Conservation (phyloP, 2,329 filamentous ascomycete genomes). For the Hypoxylon sp. region DNA sequence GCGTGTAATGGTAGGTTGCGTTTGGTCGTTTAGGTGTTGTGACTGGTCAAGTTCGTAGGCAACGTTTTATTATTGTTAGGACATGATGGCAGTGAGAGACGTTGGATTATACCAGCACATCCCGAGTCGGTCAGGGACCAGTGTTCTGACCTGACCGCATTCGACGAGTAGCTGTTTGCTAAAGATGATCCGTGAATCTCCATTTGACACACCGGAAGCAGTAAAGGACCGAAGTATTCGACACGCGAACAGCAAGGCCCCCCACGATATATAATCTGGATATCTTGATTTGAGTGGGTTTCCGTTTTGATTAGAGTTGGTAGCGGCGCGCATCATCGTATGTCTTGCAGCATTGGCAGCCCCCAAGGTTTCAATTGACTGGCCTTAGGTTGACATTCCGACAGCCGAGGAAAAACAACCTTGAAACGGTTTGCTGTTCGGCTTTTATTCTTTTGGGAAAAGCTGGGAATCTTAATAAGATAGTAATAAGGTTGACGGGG, state of each 20-base stretch:
- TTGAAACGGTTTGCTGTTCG: slow-evolving; percentile 30
- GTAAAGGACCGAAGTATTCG: slow-evolving; percentile 13
- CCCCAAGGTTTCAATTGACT: slow-evolving; percentile 43
- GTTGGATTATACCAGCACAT: slow-evolving; percentile 18
- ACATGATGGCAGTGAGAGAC: slow-evolving; percentile 21
- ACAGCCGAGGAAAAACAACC: slow-evolving; percentile 44
- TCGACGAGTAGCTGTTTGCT: slow-evolving; percentile 4
- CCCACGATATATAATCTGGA: slow-evolving; percentile 34
- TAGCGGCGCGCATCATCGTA: slow-evolving; percentile 45
- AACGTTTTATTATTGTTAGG: slow-evolving; percentile 36
- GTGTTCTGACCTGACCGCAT: neutral
- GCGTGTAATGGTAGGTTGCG: slow-evolving; percentile 44
- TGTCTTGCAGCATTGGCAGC: slow-evolving; percentile 45
- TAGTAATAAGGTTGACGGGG: slow-evolving; percentile 38
- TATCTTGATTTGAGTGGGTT: slow-evolving; percentile 42
- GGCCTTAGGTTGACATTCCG: slow-evolving; percentile 44
- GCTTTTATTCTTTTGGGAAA: slow-evolving; percentile 33
- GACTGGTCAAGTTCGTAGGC: slow-evolving; percentile 33
- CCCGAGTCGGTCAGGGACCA: slow-evolving; percentile 13
- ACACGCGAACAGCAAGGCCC: slow-evolving; percentile 4
- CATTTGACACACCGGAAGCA: slow-evolving; percentile 12
- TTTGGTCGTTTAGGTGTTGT: slow-evolving; percentile 27
- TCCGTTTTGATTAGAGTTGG: slow-evolving; percentile 41
- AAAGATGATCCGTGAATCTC: slow-evolving; percentile 16
- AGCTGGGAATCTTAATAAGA: slow-evolving; percentile 37